Conservation (phyloP, 495 filamentous ascomycete genomes). For the Talaromyces borbonicus region DNA sequence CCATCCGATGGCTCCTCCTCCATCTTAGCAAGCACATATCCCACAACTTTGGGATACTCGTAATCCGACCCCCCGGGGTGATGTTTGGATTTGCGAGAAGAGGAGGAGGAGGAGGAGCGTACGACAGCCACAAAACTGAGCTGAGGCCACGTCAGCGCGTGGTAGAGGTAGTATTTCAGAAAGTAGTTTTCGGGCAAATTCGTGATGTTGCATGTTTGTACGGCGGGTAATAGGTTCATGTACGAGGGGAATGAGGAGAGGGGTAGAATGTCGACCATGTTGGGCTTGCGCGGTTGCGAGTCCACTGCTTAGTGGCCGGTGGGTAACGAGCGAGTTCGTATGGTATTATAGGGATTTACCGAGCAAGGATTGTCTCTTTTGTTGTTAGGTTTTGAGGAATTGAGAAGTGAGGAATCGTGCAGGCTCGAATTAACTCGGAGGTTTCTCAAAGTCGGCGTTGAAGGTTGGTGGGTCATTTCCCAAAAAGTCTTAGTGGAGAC, state of each 20-base stretch:
- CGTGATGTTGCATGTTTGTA: conserved; percentile 97
- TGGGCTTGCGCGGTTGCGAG: too few relatives aligned
- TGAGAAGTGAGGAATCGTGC: too few relatives aligned
- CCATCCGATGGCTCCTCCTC: conserved; percentile 93
- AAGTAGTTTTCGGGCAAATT: conserved; percentile 99
- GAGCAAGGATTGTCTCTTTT: too few relatives aligned
- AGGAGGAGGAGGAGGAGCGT: too few relatives aligned
- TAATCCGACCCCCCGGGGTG: conserved; percentile 30
- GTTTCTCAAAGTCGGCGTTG: too few relatives aligned
- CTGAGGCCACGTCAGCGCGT: conserved; percentile 95
- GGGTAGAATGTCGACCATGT: conserved; percentile 43
- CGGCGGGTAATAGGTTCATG: conserved; percentile 67
- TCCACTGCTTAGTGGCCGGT: too few relatives aligned
- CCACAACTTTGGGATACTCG: conserved; percentile 94
- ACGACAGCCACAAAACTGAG: conserved; percentile 95
- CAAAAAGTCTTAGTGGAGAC: too few relatives aligned
- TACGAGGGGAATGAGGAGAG: conserved; percentile 39
- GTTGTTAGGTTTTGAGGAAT: too few relatives aligned
- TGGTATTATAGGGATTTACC: too few relatives aligned
- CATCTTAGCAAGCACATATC: conserved; percentile 99
- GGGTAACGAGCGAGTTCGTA: too few relatives aligned
- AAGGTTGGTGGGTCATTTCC: too few relatives aligned
- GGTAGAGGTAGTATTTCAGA: conserved; percentile 99
- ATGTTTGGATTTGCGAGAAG: conserved; percentile 35
- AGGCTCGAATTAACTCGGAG: too few relatives aligned